phyloP scores from a whole-genome alignment of 2,329 filamentous ascomycete species.

The Triangularia setosa region DNA sequence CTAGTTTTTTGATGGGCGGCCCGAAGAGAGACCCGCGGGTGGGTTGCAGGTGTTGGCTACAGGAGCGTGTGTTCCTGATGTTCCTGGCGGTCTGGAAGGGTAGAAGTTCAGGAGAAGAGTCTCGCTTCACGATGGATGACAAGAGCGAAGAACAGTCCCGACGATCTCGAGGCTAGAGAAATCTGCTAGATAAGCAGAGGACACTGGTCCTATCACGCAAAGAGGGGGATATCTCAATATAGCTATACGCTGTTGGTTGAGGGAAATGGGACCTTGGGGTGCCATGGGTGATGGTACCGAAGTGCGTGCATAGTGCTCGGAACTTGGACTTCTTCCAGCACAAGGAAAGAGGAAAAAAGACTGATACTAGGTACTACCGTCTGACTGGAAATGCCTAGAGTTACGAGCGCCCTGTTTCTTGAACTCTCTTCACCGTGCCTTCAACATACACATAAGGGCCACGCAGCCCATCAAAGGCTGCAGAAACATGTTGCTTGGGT shows the following conservation, averaged over 20 bases:
- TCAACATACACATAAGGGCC: background rate
- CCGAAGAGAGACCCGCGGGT: constrained; percentile 21
- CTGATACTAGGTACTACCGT: background rate
- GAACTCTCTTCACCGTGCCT: background rate
- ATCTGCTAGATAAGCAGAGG: constrained; percentile 10
- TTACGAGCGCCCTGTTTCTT: background rate
- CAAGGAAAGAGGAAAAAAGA: background rate
- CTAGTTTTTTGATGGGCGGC: constrained; percentile 22
- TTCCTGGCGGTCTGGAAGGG: background rate
- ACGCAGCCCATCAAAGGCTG: background rate
- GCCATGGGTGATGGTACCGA: constrained; percentile 17
- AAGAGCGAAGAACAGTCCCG: background rate
- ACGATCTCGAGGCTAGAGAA: constrained; percentile 4
- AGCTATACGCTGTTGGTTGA: constrained; percentile 6
- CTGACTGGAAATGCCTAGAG: background rate
- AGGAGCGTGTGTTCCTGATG: constrained; percentile 9
- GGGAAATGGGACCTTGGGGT: constrained; percentile 7
- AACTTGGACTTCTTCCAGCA: background rate
- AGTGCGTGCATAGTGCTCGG: constrained; percentile 14
- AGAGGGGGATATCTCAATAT: constrained; percentile 17
- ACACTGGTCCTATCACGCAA: background rate
- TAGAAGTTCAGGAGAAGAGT: background rate
- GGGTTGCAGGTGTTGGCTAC: constrained; percentile 18
- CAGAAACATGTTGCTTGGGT: background rate
- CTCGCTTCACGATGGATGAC: background rate